These are phyloP conservation scores for Breviolum minutum DNA, from an alignment of 73 alveolate genomes.

Conservation along the genomic window DNA sequence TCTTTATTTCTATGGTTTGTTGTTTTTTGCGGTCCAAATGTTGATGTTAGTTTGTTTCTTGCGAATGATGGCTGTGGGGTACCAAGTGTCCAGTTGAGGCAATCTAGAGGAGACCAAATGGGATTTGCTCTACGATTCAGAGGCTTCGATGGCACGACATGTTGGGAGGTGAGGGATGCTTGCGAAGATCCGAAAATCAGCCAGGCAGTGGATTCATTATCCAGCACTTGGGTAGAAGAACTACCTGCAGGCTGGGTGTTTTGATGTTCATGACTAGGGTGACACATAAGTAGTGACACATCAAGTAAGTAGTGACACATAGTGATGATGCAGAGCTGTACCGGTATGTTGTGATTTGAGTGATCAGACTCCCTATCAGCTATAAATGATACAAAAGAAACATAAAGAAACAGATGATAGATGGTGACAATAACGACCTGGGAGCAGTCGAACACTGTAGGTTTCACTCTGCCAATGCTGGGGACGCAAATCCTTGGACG, in stretches of 20 bases:
- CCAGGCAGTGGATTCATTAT: background rate
- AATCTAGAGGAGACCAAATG: background rate
- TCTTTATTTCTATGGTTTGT: no score
- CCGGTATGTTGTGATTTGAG: no score
- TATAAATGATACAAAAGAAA: no score
- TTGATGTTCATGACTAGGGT: background rate
- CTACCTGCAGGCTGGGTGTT: constrained; percentile 1
- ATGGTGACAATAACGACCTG: no score
- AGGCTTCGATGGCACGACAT: no score
- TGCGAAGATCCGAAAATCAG: background rate
- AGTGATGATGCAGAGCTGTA: no score
- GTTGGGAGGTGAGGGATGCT: background rate
- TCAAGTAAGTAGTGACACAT: no score
- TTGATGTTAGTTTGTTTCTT: no score
- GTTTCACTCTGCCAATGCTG: constrained; percentile 57
- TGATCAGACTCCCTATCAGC: no score
- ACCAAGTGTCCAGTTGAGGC: background rate
- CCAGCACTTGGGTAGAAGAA: constrained; percentile 70
- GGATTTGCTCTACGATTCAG: constrained; percentile 51
- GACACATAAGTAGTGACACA: background rate
- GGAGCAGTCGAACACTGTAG: background rate
- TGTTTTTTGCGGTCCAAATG: no score
- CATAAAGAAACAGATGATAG: no score
- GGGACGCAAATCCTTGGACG: constrained; percentile 44
- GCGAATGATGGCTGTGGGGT: no score